phyloP scores from a whole-genome alignment of 129 eudicot genomes.

The Escallonia herrerae region DNA sequence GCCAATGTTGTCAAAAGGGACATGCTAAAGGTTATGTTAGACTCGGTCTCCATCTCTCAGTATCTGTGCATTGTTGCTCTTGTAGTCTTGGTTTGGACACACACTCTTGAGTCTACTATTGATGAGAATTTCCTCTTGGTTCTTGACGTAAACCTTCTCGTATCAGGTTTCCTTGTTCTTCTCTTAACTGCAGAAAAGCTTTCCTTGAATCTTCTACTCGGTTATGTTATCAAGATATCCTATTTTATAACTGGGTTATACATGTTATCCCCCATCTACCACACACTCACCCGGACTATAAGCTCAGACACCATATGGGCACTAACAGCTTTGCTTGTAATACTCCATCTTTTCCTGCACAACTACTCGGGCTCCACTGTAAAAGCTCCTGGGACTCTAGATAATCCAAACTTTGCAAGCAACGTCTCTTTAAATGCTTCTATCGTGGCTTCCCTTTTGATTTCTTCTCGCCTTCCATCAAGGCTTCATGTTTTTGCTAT shows the following conservation, averaged over 20 bases:
- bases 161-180: slow-evolving; percentile 57
- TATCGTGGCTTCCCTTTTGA: slow-evolving; percentile 82
- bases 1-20: slow-evolving; percentile 88
- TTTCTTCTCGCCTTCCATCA: slow-evolving; percentile 90
- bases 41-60: slow-evolving; percentile 81
- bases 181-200: slow-evolving; percentile 61
- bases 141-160: slow-evolving; percentile 64
- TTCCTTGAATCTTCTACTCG: slow-evolving; percentile 47
- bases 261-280: slow-evolving; percentile 77
- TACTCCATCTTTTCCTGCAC: slow-evolving; percentile 83
- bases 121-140: slow-evolving; percentile 46
- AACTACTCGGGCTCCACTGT: slow-evolving; percentile 77
- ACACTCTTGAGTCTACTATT: slow-evolving; percentile 59
- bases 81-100: slow-evolving; percentile 79
- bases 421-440: slow-evolving; percentile 86
- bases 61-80: slow-evolving; percentile 85
- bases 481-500: slow-evolving; percentile 81
- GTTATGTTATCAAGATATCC: slow-evolving; percentile 57
- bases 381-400: slow-evolving; percentile 69
- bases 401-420: slow-evolving; percentile 58
- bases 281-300: slow-evolving; percentile 82
- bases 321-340: slow-evolving; percentile 62
- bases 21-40: slow-evolving; percentile 66
- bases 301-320: slow-evolving; percentile 94
- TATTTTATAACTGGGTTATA: slow-evolving; percentile 63